These are phyloP conservation scores for Phialophora tarda DNA, from an alignment of 2,329 filamentous ascomycete genomes.

Conservation along the genomic window DNA sequence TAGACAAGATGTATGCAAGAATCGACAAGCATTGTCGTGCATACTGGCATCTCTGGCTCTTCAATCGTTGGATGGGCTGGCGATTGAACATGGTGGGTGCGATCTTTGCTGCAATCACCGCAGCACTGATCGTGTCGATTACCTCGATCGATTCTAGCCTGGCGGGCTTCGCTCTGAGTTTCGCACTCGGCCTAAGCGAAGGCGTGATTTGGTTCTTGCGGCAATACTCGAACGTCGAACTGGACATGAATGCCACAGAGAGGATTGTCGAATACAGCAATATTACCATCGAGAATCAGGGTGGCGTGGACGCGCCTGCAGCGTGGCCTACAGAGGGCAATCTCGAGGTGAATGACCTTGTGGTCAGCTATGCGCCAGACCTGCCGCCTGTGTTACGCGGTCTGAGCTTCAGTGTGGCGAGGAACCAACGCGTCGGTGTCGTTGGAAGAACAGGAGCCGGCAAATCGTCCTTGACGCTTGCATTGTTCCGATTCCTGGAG, in stretches of 20 bases:
- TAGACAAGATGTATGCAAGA: slow-evolving; percentile 70
- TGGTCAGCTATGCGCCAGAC: slow-evolving; percentile 73
- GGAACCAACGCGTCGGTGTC: slow-evolving; percentile 74
- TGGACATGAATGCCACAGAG: slow-evolving; percentile 80
- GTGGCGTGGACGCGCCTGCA: slow-evolving; percentile 66
- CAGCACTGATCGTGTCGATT: slow-evolving; percentile 66
- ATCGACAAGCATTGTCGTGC: slow-evolving; percentile 72
- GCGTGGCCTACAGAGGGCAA: slow-evolving; percentile 77
- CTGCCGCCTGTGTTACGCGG: slow-evolving; percentile 73
- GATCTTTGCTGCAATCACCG: slow-evolving; percentile 69
- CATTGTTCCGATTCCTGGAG: slow-evolving; percentile 78
- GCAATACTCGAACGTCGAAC: slow-evolving; percentile 71
- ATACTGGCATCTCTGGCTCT: slow-evolving; percentile 71
- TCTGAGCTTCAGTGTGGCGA: slow-evolving; percentile 68
- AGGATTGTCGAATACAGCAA: slow-evolving; percentile 76
- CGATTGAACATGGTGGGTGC: slow-evolving; percentile 73
- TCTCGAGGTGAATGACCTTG: slow-evolving; percentile 74
- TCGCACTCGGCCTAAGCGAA: slow-evolving; percentile 71
- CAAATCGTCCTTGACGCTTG: slow-evolving; percentile 76
- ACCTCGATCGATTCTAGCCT: slow-evolving; percentile 69
- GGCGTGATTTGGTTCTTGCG: slow-evolving; percentile 70
- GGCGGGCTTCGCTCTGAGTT: slow-evolving; percentile 76
- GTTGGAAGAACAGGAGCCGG: slow-evolving; percentile 79
- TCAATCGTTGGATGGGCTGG: slow-evolving; percentile 78
- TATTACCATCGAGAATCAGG: slow-evolving; percentile 69